These are phyloP conservation scores for Talinum fruticosum DNA, from an alignment of 148 eudicot genomes.

Conservation along the genomic window DNA sequence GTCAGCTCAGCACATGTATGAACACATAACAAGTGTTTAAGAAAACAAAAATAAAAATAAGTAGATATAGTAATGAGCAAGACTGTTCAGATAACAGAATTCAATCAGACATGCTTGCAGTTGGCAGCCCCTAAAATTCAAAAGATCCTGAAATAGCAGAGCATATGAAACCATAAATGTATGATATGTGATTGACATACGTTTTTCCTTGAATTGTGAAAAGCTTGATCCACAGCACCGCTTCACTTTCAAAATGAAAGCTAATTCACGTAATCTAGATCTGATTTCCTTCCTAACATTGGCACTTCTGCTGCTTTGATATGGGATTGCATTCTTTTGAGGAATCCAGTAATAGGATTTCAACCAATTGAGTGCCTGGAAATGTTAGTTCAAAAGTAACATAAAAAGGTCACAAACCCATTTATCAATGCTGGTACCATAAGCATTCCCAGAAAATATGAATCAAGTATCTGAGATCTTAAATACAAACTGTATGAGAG, in stretches of 20 bases:
- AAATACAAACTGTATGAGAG: neutral
- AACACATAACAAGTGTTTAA: neutral
- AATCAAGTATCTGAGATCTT: neutral
- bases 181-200: slow-evolving; percentile 34
- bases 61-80: neutral
- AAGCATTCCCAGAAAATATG: neutral
- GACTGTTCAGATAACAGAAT: neutral
- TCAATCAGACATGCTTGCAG: neutral
- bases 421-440: neutral
- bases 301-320: slow-evolving; percentile 35
- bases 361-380: slow-evolving; percentile 88
- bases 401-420: neutral
- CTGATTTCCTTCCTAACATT: slow-evolving; percentile 58
- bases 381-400: slow-evolving; percentile 11
- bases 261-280: slow-evolving; percentile 51
- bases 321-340: slow-evolving; percentile 60
- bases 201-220: slow-evolving; percentile 48
- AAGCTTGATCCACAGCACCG: slow-evolving; percentile 32
- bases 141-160: slow-evolving; percentile 3
- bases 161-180: neutral
- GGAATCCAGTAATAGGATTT: slow-evolving; percentile 84
- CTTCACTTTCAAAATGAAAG: slow-evolving; percentile 48
- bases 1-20: neutral
- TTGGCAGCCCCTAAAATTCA: neutral
- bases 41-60: neutral